A percentile compares a stretch with the other conserved stretches of the same genome.
phyloP scores from a whole-genome alignment of 1,284 basidiomycete genomes.

The Kalmanozyma brasiliensis region DNA sequence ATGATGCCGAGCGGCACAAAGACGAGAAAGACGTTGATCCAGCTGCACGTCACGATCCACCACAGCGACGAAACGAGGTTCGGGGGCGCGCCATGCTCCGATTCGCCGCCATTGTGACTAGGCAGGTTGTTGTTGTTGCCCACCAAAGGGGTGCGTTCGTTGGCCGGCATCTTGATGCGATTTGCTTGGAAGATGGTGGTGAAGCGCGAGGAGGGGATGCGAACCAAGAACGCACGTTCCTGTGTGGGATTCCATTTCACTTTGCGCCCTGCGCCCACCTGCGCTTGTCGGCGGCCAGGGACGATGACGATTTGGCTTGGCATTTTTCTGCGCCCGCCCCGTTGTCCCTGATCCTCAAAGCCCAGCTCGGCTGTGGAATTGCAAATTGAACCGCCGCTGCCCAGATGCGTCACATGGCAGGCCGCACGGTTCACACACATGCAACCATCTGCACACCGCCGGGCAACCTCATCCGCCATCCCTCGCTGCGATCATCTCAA shows the following conservation, averaged over 20 bases:
- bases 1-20: slow-evolving; percentile 66
- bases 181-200: not conserved
- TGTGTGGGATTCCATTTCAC: too few species aligned
- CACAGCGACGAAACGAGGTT: slow-evolving; percentile 50
- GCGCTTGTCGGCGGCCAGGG: too few species aligned
- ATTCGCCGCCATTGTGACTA: slow-evolving; percentile 15
- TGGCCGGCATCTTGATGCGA: slow-evolving; percentile 25
- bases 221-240: not conserved
- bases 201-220: too few species aligned
- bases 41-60: slow-evolving; percentile 61
- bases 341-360: slow-evolving; percentile 1
- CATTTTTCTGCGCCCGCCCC: slow-evolving; percentile 6
- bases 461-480: not conserved
- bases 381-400: too few species aligned
- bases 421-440: too few species aligned
- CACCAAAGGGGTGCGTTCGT: slow-evolving; percentile 41
- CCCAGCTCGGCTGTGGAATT: slow-evolving; percentile 1
- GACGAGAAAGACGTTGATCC: slow-evolving; percentile 62
- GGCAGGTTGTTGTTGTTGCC: slow-evolving; percentile 21
- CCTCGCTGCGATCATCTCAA: too few species aligned
- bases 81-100: slow-evolving; percentile 7
- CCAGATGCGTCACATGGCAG: too few species aligned
- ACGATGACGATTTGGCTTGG: slow-evolving; percentile 21
- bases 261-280: too few species aligned
- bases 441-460: too few species aligned